phyloP scores from a whole-genome alignment of 768 basidiomycete genomes.

The Lyophyllum semitale region DNA sequence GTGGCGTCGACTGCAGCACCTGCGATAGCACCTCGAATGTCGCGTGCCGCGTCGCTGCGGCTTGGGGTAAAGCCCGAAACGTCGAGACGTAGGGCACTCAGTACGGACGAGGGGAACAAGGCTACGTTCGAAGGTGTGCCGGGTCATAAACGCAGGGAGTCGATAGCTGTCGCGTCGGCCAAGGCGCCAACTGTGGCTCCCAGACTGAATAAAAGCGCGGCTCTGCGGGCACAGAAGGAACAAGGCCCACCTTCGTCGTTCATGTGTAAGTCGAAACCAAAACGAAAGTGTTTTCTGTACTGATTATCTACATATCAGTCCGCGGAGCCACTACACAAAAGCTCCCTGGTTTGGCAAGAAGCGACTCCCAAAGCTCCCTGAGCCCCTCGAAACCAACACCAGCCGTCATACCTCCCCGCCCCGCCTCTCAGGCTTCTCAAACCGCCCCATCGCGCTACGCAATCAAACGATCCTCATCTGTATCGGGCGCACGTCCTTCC shows the following conservation, averaged over 20 bases:
- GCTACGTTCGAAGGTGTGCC: constrained; percentile 77
- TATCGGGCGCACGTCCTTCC: constrained; percentile 38
- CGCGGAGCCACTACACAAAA: constrained; percentile 44
- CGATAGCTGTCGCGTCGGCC: constrained; percentile 68
- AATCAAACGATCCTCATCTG: constrained; percentile 17
- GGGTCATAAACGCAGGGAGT: constrained; percentile 80
- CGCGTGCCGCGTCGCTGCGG: constrained; percentile 71
- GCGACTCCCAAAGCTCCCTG: constrained; percentile 40
- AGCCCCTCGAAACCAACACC: constrained; percentile 10
- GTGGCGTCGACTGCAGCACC: constrained; percentile 81
- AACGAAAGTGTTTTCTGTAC: not conserved
- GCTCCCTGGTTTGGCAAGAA: constrained; percentile 44
- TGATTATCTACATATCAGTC: constrained; percentile 37
- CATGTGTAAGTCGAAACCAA: constrained; percentile 54
- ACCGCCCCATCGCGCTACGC: constrained; percentile 18
- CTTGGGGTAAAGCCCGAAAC: constrained; percentile 50
- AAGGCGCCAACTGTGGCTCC: constrained; percentile 69
- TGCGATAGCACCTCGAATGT: constrained; percentile 70
- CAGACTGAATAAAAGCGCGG: constrained; percentile 78
- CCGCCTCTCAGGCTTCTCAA: constrained; percentile 31
- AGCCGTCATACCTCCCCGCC: constrained; percentile 17
- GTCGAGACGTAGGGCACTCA: constrained; percentile 39
- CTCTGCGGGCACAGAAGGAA: constrained; percentile 63
- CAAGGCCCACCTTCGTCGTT: constrained; percentile 65
- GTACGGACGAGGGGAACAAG: constrained; percentile 37